Evolutionary conservation across 2,329 filamentous ascomycete species (phyloP).

Genomic region (Penicillium sp.): DNA sequence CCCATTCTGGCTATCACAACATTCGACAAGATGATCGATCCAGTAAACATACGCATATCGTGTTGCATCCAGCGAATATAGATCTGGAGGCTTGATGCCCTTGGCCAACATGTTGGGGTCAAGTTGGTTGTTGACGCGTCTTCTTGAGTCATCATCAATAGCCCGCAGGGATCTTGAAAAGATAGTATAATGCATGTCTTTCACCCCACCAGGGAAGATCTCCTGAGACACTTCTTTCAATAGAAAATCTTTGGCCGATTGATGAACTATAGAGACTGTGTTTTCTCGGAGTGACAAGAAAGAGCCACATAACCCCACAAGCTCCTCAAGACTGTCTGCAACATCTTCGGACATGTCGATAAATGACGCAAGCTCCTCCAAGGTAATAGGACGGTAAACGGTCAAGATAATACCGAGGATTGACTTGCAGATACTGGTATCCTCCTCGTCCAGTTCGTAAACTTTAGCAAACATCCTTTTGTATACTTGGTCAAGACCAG

Average conservation of each 20-base stretch:
- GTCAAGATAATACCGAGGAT: slow-evolving; percentile 39
- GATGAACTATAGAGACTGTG: slow-evolving; percentile 30
- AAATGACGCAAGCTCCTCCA: slow-evolving; percentile 38
- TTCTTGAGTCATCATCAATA: slow-evolving; percentile 28
- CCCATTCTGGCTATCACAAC: background rate
- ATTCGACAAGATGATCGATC: slow-evolving; percentile 36
- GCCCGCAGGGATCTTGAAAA: slow-evolving; percentile 40
- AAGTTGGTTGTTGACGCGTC: background rate
- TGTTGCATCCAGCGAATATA: slow-evolving; percentile 33
- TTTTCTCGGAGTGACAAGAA: slow-evolving; percentile 24
- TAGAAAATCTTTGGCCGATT: slow-evolving; percentile 33
- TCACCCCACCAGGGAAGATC: slow-evolving; percentile 34
- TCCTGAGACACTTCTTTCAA: background rate
- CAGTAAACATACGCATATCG: slow-evolving; percentile 43
- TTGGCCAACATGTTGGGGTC: slow-evolving; percentile 25
- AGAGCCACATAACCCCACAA: slow-evolving; percentile 29
- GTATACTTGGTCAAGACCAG: slow-evolving; percentile 25
- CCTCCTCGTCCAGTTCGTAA: slow-evolving; percentile 28
- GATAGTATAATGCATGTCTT: slow-evolving; percentile 35
- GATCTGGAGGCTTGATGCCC: slow-evolving; percentile 8
- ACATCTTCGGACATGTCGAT: slow-evolving; percentile 3
- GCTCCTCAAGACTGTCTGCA: slow-evolving; percentile 6
- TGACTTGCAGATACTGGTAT: slow-evolving; percentile 35
- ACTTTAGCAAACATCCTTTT: slow-evolving; percentile 35
- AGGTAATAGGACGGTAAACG: slow-evolving; percentile 42